Evolutionary conservation across 1,139 yeast genomes (phyloP).

Genomic region (Suhomyces bribrorum): DNA sequence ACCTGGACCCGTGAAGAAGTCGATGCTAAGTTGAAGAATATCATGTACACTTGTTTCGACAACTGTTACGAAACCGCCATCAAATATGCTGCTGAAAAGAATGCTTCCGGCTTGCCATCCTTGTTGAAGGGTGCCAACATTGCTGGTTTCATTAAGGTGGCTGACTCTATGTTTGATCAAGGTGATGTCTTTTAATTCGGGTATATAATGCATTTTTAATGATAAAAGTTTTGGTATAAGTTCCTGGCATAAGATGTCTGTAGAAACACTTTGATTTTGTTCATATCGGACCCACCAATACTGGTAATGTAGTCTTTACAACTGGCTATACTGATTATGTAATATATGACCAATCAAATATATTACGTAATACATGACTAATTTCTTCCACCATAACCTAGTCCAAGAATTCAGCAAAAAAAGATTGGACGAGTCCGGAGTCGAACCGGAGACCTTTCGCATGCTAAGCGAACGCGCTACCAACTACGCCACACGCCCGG

Average conservation of each 20-base stretch:
- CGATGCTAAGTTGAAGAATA: slow-evolving; percentile 39
- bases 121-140: slow-evolving; percentile 98
- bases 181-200: slow-evolving; percentile 71
- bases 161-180: slow-evolving; percentile 96
- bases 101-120: slow-evolving; percentile 68
- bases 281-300: no score
- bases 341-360: no score
- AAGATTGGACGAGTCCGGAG: slow-evolving; percentile 77
- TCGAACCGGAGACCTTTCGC: slow-evolving; percentile 89
- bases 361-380: no score
- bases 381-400: no score
- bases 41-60: slow-evolving; percentile 91
- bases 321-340: no score
- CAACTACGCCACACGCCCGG: slow-evolving; percentile 94
- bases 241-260: no score
- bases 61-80: slow-evolving; percentile 88
- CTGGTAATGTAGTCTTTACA: no score
- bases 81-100: slow-evolving; percentile 72
- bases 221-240: slow-evolving; percentile 1
- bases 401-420: no score
- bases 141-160: slow-evolving; percentile 98
- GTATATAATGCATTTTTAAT: slow-evolving; percentile 10
- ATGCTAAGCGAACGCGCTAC: slow-evolving; percentile 91
- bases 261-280: background rate
- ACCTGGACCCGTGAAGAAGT: slow-evolving; percentile 25